Evolutionary conservation across 2,329 filamentous ascomycete genomes (phyloP).

Genomic region (Monosporascus sp.): DNA sequence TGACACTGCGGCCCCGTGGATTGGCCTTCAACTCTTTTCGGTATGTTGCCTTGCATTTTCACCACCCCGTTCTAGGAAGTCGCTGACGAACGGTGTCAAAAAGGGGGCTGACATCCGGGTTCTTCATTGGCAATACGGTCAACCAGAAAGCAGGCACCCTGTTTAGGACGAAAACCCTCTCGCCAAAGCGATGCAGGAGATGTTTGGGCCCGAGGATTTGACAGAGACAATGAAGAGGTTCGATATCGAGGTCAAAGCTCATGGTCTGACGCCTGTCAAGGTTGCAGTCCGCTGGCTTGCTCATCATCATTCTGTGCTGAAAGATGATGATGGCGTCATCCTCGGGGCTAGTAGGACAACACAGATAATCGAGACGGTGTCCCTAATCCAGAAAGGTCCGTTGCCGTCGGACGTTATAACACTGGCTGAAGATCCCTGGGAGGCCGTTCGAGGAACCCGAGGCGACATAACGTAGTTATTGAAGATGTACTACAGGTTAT

Average conservation of each 20-base stretch:
- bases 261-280: constrained; percentile 25
- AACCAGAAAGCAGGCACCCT: constrained; percentile 22
- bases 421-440: constrained; percentile 18
- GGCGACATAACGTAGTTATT: constrained; percentile 9
- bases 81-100: neutral
- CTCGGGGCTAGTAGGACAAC: constrained; percentile 28
- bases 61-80: neutral
- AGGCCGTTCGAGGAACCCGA: constrained; percentile 12
- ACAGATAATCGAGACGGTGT: no score
- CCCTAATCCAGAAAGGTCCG: constrained; percentile 28
- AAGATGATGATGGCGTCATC: constrained; percentile 26
- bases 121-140: constrained; percentile 29
- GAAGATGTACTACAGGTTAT: no score
- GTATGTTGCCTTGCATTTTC: neutral
- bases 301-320: constrained; percentile 26
- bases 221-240: constrained; percentile 26
- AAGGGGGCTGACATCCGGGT: constrained; percentile 22
- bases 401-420: constrained; percentile 20
- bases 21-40: constrained; percentile 15
- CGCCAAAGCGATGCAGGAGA: constrained; percentile 16
- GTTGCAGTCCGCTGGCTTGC: constrained; percentile 31
- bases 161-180: constrained; percentile 23
- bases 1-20: constrained; percentile 27
- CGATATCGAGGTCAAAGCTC: constrained; percentile 17
- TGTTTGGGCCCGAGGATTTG: constrained; percentile 26